phyloP scores from a whole-genome alignment of 1,284 basidiomycete genomes.

The Ustilago hordei region DNA sequence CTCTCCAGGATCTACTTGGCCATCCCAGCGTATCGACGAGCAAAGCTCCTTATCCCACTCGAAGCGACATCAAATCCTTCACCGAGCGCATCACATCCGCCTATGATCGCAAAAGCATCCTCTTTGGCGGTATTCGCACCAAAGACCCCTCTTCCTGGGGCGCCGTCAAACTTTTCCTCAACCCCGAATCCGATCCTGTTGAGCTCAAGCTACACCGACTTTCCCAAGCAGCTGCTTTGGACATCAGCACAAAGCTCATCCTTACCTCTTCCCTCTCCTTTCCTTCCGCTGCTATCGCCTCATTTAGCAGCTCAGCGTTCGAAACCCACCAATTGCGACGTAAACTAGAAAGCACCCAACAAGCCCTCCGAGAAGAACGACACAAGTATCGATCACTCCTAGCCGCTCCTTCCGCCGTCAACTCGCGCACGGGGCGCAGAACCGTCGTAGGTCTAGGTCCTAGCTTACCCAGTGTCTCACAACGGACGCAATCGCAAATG shows the following conservation, averaged over 20 bases:
- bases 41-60: not conserved
- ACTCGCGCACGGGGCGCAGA: constrained; percentile 8
- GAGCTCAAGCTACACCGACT: constrained; percentile 18
- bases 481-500: constrained; percentile 4
- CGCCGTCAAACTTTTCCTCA: constrained; percentile 26
- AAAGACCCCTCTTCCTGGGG: not conserved
- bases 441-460: constrained; percentile 27
- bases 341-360: constrained; percentile 28
- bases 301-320: not conserved
- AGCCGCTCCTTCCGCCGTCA: constrained; percentile 24
- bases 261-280: not conserved
- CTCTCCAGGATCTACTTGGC: not conserved
- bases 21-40: not conserved
- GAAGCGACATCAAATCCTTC: not conserved
- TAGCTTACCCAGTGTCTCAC: not conserved
- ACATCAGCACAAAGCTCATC: constrained; percentile 10
- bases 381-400: constrained; percentile 54
- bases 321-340: constrained; percentile 17
- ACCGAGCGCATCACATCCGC: constrained; percentile 8
- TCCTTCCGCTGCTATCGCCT: not conserved
- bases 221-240: not conserved
- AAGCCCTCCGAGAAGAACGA: constrained; percentile 39
- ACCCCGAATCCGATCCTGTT: constrained; percentile 11
- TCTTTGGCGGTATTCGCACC: constrained; percentile 15
- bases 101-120: constrained; percentile 16